Base-by-base conservation (phyloP, 1,139 yeast species). In the Hyphopichia burtonii region DNA sequence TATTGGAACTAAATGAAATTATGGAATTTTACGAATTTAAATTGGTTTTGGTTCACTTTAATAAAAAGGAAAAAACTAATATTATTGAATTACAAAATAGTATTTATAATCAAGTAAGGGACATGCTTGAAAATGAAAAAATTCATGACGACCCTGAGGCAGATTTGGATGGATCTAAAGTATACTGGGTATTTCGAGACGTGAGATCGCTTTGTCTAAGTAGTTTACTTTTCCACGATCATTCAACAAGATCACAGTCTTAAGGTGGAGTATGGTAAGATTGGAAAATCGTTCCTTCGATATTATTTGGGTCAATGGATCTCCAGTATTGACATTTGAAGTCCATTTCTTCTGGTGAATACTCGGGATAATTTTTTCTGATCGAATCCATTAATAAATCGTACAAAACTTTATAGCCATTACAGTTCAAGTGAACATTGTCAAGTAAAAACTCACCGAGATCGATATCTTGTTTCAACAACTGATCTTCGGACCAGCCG, bases 341-440 rank as follows among this genome's bases (percentile, higher is more conserved):
- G 0, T 61, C 54, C 35, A 79, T 43, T 9, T 59, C 61, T 2
- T 64, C 68, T 0, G 81, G 74, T 2, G 60, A 49, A 3, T 64
- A 58, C 25, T 80, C 78, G 0, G 88, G 86, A 51, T 73, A 83
- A 16, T 55, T 36, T 1, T 46, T 41, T 1, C 58, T 52, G 23
- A 84, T 78, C 1, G 64, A 54, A 10, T 58, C 48, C 40, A 69
- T 46, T 10, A 84, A 44, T 31, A 63, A 71, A 11, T 73, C 63
- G 52, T 60, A 83, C 48, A 81, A 58, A 2, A 86, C 44, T 44
- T 64, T 61, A 58, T 86, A 86, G 0, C 83, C 88, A n/a, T 61
- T 56, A 0, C 82, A 80, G 2, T 78, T 71, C 56, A 74, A 83
- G 58, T 88, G 96, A 35, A 88, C 63, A 0, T 96, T 96, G 54